These are phyloP conservation scores for Thermochaetoides dissita DNA, from an alignment of 2,329 filamentous ascomycete species.

Conservation along the genomic window DNA sequence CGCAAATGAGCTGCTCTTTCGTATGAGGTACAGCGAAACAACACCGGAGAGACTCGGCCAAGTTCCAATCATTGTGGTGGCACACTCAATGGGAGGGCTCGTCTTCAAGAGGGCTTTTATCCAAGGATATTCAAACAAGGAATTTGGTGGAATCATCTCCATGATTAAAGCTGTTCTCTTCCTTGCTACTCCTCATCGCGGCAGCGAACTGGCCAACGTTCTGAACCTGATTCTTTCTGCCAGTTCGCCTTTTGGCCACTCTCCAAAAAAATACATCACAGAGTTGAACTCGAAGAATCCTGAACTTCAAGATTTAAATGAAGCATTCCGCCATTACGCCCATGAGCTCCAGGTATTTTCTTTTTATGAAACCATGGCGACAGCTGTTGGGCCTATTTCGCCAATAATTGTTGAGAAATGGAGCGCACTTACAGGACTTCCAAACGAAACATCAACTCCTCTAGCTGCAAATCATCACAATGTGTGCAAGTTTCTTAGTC, in stretches of 20 bases:
- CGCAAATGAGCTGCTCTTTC: slow-evolving; percentile 14
- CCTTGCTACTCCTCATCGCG: slow-evolving; percentile 18
- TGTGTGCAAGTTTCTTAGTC: slow-evolving; percentile 15
- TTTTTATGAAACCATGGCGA: slow-evolving; percentile 17
- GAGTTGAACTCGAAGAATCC: slow-evolving; percentile 12
- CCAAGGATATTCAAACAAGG: slow-evolving; percentile 13
- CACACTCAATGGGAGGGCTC: slow-evolving; percentile 13
- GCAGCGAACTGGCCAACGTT: slow-evolving; percentile 12
- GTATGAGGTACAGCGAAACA: slow-evolving; percentile 13
- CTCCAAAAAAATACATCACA: slow-evolving; percentile 14
- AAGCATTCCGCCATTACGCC: slow-evolving; percentile 16
- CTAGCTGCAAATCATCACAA: slow-evolving; percentile 15
- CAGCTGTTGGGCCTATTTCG: slow-evolving; percentile 7
- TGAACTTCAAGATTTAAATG: slow-evolving; percentile 16
- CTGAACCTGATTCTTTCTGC: slow-evolving; percentile 11
- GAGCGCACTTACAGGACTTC: slow-evolving; percentile 13
- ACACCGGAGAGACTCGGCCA: slow-evolving; percentile 6
- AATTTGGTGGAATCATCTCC: slow-evolving; percentile 13
- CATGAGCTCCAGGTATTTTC: slow-evolving; percentile 14
- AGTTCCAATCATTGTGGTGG: slow-evolving; percentile 10
- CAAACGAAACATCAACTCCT: slow-evolving; percentile 10
- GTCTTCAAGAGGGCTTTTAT: slow-evolving; percentile 11
- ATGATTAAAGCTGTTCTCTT: slow-evolving; percentile 17
- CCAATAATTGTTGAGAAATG: slow-evolving; percentile 15
- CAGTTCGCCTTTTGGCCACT: slow-evolving; percentile 8